Percentiles rank a stretch among this genome's conserved stretches.
phyloP scores from a whole-genome alignment of 176 grass and related monocot species.

The Oryza glumipatula region DNA sequence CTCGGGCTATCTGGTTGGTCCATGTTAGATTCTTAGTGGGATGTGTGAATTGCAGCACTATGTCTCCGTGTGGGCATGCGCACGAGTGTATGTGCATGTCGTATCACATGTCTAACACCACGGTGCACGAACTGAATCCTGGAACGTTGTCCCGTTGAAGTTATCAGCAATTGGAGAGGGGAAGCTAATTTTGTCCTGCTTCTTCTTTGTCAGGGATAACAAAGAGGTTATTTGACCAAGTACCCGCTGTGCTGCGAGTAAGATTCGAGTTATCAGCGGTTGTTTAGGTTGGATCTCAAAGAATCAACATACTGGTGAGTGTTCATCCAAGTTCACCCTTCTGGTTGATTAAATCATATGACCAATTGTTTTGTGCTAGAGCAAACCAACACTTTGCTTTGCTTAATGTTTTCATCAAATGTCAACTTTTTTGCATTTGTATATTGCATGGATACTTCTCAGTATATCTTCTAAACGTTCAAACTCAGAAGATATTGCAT shows the following conservation, averaged over 20 bases:
- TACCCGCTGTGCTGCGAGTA: not conserved
- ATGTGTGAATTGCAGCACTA: conserved; percentile 53
- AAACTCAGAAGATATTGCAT: not conserved
- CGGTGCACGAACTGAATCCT: conserved; percentile 48
- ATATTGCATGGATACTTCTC: not conserved
- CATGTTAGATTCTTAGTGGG: conserved; percentile 59
- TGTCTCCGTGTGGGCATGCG: conserved; percentile 42
- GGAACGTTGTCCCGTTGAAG: conserved; percentile 24
- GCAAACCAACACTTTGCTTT: not conserved
- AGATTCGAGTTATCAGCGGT: not conserved
- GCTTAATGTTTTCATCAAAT: conserved; percentile 25
- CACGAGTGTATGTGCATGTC: conserved; percentile 54
- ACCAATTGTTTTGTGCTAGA: conserved; percentile 15
- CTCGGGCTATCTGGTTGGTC: conserved; percentile 43
- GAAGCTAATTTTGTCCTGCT: conserved; percentile 6
- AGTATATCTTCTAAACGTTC: not conserved
- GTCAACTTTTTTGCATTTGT: not conserved
- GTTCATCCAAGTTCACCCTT: conserved; percentile 19
- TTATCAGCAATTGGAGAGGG: conserved; percentile 15
- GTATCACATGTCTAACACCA: conserved; percentile 46
- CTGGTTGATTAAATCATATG: not conserved
- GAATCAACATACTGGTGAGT: not conserved
- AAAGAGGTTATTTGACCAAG: conserved; percentile 16
- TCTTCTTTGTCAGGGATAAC: conserved; percentile 29
- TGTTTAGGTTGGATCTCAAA: not conserved